Evolutionary conservation across 2,329 filamentous ascomycete species (phyloP).

Genomic region (Arthroderma sp.): DNA sequence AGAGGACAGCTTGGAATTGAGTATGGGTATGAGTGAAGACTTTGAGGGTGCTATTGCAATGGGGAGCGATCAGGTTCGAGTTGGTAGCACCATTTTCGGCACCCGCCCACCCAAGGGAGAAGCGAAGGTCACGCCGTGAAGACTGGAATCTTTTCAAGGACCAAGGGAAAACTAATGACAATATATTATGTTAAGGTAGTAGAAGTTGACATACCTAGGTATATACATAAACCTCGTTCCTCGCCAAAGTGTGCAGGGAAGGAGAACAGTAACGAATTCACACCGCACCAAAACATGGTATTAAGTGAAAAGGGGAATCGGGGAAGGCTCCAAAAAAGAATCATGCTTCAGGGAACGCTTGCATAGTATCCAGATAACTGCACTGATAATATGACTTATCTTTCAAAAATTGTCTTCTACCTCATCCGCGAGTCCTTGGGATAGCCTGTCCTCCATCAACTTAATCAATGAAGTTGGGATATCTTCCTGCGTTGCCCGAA

Average conservation of each 20-base stretch:
- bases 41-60: conserved; percentile 75
- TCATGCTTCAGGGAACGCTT: background rate
- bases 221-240: too few species aligned
- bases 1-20: conserved; percentile 56
- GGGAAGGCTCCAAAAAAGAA: background rate
- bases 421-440: conserved; percentile 32
- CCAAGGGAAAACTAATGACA: too few species aligned
- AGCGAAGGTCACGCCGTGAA: conserved; percentile 38
- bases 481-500: conserved; percentile 82
- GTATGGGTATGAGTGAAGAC: conserved; percentile 98
- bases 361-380: too few species aligned
- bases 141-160: too few species aligned
- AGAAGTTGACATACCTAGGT: too few species aligned
- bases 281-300: too few species aligned
- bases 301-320: background rate
- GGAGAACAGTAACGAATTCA: too few species aligned
- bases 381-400: too few species aligned
- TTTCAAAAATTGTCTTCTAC: too few species aligned
- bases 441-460: conserved; percentile 73
- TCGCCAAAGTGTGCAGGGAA: too few species aligned
- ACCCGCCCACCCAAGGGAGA: conserved; percentile 65
- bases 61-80: conserved; percentile 79
- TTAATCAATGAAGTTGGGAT: conserved; percentile 71
- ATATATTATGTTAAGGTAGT: too few species aligned
- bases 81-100: conserved; percentile 92